Evolutionary conservation across 306 rosid species (phyloP).

Genomic region (Dryas octopetala): DNA sequence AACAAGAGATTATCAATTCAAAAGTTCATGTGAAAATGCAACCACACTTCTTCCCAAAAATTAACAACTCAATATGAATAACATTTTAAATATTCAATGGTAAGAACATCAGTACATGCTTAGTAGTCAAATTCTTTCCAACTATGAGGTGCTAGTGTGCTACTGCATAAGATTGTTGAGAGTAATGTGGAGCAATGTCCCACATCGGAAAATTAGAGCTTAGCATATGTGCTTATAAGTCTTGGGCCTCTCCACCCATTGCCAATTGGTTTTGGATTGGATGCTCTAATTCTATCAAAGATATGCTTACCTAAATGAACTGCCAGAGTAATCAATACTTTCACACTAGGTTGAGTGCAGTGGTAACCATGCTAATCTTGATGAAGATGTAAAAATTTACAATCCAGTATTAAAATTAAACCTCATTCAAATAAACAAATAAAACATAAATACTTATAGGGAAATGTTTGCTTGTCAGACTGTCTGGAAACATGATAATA

Average conservation of each 20-base stretch:
- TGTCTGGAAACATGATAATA: no score
- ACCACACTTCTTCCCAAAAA: background rate
- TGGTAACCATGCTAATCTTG: background rate
- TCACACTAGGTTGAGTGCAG: background rate
- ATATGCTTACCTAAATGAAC: no score
- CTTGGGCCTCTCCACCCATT: no score
- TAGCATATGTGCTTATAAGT: no score
- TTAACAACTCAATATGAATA: background rate
- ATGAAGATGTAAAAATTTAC: background rate
- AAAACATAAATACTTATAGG: background rate
- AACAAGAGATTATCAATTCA: background rate
- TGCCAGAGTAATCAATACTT: background rate
- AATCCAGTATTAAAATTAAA: background rate
- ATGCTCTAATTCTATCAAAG: no score
- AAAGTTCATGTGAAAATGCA: background rate
- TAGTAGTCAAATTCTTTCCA: background rate
- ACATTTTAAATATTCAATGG: background rate
- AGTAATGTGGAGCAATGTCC: no score
- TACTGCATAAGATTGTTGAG: background rate
- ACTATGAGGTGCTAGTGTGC: background rate
- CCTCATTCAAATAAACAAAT: background rate
- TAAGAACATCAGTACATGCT: background rate
- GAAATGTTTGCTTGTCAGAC: no score
- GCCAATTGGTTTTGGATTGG: no score
- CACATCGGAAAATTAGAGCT: no score